A percentile compares a stretch with the other conserved stretches of the same genome.
Evolutionary conservation across 495 filamentous ascomycete species (phyloP).

Genomic region (Hyaloscypha variabilis): DNA sequence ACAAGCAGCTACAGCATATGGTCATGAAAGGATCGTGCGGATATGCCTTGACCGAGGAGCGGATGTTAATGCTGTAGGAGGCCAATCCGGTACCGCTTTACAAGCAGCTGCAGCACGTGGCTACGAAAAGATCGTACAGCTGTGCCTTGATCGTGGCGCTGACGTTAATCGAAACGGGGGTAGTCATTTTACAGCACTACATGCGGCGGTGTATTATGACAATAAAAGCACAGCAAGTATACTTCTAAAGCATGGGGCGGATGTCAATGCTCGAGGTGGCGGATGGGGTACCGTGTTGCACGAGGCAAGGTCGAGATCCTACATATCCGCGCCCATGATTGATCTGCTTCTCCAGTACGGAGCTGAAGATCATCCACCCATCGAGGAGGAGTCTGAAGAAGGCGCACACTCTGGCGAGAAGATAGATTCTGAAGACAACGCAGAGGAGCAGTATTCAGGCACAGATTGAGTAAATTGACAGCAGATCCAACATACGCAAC

Average conservation of each 20-base stretch:
- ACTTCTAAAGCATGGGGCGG: slow-evolving; percentile 21
- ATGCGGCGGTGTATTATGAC: background rate
- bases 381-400: background rate
- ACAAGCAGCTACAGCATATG: slow-evolving; percentile 19
- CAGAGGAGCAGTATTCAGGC: no score
- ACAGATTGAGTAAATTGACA: background rate
- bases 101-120: slow-evolving; percentile 9
- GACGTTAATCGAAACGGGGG: background rate
- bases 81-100: slow-evolving; percentile 32
- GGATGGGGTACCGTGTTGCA: background rate
- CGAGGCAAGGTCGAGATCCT: background rate
- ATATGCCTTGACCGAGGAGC: slow-evolving; percentile 48
- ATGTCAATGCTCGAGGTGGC: background rate
- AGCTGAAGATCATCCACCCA: background rate
- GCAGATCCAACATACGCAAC: background rate
- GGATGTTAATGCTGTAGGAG: slow-evolving; percentile 22
- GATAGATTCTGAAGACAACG: background rate
- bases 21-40: slow-evolving; percentile 17
- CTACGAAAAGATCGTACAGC: background rate
- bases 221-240: slow-evolving; percentile 21
- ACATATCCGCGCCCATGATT: background rate
- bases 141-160: background rate
- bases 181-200: background rate
- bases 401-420: background rate
- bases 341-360: background rate